Evolutionary conservation across 441 rosid species (phyloP), one percentile per base, ranked within the genome.

Genomic region (Populus trichocarpa): DNA sequence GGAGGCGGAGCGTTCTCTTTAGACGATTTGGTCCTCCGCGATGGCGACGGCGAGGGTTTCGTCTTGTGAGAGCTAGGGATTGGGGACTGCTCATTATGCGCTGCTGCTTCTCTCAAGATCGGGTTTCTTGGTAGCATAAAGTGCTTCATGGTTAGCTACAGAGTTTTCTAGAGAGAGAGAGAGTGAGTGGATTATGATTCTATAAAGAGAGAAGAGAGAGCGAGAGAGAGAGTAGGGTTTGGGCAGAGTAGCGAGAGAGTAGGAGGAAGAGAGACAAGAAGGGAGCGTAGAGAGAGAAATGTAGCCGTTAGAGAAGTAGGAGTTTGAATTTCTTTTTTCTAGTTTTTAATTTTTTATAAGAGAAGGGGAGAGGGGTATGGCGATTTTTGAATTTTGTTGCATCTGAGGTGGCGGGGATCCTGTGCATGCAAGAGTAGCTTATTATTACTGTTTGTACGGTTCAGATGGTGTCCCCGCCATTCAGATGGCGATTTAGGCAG

Each of bases 81-180:
- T 3, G 96, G 89, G 64, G 94, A 80, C 11, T 73, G 81, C 73
- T 42, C 28, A 59, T 14, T 79, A 74, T 50, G 57, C 20, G 57
- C 57, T 14, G n/a, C 57, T 18, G 91, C 80, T 74, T 92, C 97
- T 72, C 95, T 83, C 89, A 89, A 87, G 85, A 91, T 75, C 1
- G 93, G 35, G 84, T 87, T 90, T 84, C 91, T 91, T 71, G 99
- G 97, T 78, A 82, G 87, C 98, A 94, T 89, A 74, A 85, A 94
- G 78, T 91, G 91, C 90, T 92, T 96, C 99, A 93, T 95, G 28
- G 65, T 75, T 59, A 57, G 25, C 25, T 25, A 25, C 25, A 25
- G 25, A 25, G 2, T 13, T 46, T 16, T 63, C 67, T 30, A 30
- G 25, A 25, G 25, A 25, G 25, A 30, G 14, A 12, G 35, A 35